Evolutionary conservation across 768 basidiomycete species (phyloP), one percentile per base, ranked within the genome.

Genomic region (Sistotremastrum suecicum): DNA sequence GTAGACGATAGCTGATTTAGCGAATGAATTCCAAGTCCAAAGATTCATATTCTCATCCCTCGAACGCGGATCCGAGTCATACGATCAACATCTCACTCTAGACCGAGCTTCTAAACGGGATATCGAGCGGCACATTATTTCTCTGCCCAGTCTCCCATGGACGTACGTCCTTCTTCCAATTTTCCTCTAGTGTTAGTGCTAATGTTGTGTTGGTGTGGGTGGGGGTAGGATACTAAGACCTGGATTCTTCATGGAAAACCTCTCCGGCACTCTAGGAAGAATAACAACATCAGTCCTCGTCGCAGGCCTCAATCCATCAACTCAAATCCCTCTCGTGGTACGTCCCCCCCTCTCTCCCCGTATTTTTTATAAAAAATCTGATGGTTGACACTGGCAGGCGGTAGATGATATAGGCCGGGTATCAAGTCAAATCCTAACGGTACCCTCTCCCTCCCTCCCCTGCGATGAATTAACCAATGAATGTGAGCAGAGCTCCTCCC

Each of bases 191-290:
- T 2, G 20, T 20, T 20, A 20, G 20, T 20, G 20, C 20, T 20
- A 20, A 20, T 20, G 20, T 20, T 20, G 20, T 20, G 20, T 20
- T 20, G 20, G 20, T 20, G 20, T n/a, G n/a, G n/a, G 10, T 36
- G 12, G 34, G 3, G n/a, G 28, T 37, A 44, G 43, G 5, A 39
- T 44, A 1, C 7, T 44, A 12, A 44, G 43, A 33, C 31, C 43
- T 3, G 62, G 56, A 6, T 66, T 69, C 46, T 70, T 70, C 51
- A 65, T 69, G 66, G 68, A 69, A 42, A 68, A 69, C 43, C 68
- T 63, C 37, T 60, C 66, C 6, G 61, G 64, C 3, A 56, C 54
- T 3, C 58, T 68, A 12, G 68, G 68, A 4, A 51, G 58, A 2
- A 54, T 69, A 31, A 60, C 66, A 1, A 55, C 54, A 3, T 58